phyloP scores from a whole-genome alignment of 23 red algal species.

The Chondrus crispus region DNA sequence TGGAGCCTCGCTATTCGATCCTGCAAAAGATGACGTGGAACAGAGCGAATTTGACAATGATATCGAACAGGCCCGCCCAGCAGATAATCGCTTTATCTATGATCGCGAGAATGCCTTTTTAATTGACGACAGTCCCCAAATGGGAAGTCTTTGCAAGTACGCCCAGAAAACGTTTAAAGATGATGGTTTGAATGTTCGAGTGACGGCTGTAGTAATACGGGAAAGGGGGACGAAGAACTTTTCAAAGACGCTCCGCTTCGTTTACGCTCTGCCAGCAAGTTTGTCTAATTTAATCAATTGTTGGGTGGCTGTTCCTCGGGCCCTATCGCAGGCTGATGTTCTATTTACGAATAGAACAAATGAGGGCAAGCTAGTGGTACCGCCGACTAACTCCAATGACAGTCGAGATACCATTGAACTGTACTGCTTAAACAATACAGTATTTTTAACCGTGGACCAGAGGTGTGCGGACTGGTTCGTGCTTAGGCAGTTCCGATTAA shows the following conservation, averaged over 20 bases:
- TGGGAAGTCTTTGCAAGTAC: background rate
- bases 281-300: background rate
- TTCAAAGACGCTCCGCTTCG: background rate
- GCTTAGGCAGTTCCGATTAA: background rate
- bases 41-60: background rate
- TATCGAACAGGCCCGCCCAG: background rate
- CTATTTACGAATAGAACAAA: background rate
- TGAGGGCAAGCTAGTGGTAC: background rate
- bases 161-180: background rate
- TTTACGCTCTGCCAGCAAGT: background rate
- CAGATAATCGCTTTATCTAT: background rate
- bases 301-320: background rate
- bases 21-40: background rate
- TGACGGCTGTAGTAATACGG: background rate
- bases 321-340: background rate
- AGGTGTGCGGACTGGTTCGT: background rate
- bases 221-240: background rate
- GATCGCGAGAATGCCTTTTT: background rate
- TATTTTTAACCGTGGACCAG: background rate
- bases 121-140: background rate
- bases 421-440: background rate
- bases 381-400: background rate
- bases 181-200: background rate
- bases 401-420: background rate
- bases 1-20: background rate